phyloP scores from a whole-genome alignment of 495 filamentous ascomycete genomes.

The Daldinia caldariorum region DNA sequence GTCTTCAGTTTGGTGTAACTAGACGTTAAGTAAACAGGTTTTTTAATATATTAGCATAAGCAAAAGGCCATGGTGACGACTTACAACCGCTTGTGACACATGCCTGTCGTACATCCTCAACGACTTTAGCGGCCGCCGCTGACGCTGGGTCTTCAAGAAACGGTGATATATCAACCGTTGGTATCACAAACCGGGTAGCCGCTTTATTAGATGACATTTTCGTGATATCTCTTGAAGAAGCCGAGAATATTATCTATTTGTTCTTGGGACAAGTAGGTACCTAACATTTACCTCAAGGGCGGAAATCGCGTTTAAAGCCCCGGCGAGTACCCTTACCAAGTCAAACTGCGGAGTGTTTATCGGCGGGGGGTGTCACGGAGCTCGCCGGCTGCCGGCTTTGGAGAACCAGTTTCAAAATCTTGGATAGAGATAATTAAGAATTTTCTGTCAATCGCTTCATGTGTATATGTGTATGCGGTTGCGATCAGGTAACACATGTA shows the following conservation, averaged over 20 bases:
- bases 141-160: conserved; percentile 47
- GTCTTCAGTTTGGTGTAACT: not conserved
- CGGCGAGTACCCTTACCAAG: no score
- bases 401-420: not conserved
- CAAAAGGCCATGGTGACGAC: not conserved
- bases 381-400: conserved; percentile 15
- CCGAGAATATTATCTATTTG: not conserved
- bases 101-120: conserved; percentile 54
- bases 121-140: conserved; percentile 30
- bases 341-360: conserved; percentile 1
- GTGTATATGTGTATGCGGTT: not conserved
- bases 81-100: conserved; percentile 62
- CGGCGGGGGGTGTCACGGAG: conserved; percentile 24
- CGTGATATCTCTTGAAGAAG: not conserved
- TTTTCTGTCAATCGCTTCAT: not conserved
- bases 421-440: not conserved
- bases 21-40: not conserved
- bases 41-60: not conserved
- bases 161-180: conserved; percentile 47
- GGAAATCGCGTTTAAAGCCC: no score
- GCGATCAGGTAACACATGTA: not conserved
- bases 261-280: not conserved
- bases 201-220: not conserved
- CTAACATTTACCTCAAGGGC: no score
- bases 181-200: conserved; percentile 35